These are phyloP conservation scores for Trichosporon sp. DNA, from an alignment of 1,284 basidiomycete genomes.

Conservation along the genomic window DNA sequence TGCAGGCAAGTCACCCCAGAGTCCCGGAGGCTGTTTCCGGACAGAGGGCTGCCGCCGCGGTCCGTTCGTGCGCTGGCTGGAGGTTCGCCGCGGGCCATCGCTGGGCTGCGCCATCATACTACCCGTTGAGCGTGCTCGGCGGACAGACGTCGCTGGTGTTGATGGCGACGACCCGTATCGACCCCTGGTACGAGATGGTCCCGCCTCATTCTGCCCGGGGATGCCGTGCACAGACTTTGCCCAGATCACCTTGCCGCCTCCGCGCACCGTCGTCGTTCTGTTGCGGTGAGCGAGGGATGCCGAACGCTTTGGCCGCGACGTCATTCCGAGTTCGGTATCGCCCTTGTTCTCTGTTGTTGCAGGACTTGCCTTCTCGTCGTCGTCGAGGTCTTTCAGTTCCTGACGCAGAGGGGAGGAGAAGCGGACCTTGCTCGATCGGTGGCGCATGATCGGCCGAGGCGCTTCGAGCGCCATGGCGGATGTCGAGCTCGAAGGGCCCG, in stretches of 20 bases:
- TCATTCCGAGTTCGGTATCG: neutral
- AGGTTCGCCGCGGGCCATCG: neutral
- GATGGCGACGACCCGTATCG: neutral
- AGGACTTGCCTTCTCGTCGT: neutral
- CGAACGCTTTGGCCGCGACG: neutral
- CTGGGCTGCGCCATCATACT: neutral
- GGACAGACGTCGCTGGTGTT: neutral
- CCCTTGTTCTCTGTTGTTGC: neutral
- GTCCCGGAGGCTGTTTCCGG: neutral
- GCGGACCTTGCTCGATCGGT: constrained; percentile 19
- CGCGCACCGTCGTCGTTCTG: neutral
- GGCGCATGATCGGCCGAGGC: constrained; percentile 14
- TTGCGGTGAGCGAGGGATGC: neutral
- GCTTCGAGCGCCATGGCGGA: neutral
- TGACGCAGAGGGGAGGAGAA: constrained; percentile 17
- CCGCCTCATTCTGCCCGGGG: neutral
- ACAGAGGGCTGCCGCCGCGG: neutral
- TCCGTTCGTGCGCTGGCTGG: neutral
- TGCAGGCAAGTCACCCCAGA: neutral
- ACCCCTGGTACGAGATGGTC: neutral
- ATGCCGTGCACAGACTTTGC: neutral
- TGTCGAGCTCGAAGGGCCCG: neutral
- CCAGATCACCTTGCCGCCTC: neutral
- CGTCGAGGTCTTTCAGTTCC: neutral
- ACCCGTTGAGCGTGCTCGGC: neutral